Evolutionary conservation across 305 asterid genomes (phyloP).

Genomic region (Petunia hybrid): DNA sequence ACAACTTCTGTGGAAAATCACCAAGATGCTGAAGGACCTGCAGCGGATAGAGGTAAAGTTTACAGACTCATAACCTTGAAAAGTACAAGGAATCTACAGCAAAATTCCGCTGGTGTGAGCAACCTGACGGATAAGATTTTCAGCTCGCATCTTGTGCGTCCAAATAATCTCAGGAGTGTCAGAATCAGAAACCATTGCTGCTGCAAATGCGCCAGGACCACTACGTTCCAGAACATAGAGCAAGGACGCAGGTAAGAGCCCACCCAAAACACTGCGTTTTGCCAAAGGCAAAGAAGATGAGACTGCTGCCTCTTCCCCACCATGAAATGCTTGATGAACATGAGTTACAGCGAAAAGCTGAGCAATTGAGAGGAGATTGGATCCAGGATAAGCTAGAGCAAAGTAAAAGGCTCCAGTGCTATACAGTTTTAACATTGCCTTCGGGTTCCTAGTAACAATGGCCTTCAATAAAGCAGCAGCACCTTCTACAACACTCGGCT

Average conservation of each 20-base stretch:
- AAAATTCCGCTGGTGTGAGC: slow-evolving; percentile 29
- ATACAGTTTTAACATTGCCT: slow-evolving; percentile 95
- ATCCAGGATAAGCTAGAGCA: slow-evolving; percentile 98
- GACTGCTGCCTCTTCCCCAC: slow-evolving; percentile 98
- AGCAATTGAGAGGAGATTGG: slow-evolving; percentile 90
- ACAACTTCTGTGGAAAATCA: slow-evolving; percentile 92
- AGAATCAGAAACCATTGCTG: slow-evolving; percentile 99
- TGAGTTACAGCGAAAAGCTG: slow-evolving; percentile 95
- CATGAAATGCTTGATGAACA: slow-evolving; percentile 98
- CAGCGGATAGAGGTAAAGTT: slow-evolving; percentile 40
- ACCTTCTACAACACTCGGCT: slow-evolving; percentile 89
- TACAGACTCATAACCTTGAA: slow-evolving; percentile 25
- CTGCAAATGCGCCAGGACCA: slow-evolving; percentile 93
- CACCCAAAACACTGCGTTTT: slow-evolving; percentile 97
- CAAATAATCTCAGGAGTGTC: slow-evolving; percentile 99
- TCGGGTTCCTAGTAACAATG: slow-evolving; percentile 92
- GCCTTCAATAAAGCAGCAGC: slow-evolving; percentile 97
- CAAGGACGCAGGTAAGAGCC: slow-evolving; percentile 97
- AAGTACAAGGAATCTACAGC: slow-evolving; percentile 17
- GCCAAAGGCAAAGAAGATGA: slow-evolving; percentile 97
- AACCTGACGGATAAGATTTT: slow-evolving; percentile 94
- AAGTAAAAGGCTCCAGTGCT: slow-evolving; percentile 95
- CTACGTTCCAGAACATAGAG: slow-evolving; percentile 97
- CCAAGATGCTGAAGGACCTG: slow-evolving; percentile 99
- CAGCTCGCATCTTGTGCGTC: slow-evolving; percentile 99